phyloP scores from a whole-genome alignment of 768 basidiomycete species.

The Rhizopogon vulgaris region DNA sequence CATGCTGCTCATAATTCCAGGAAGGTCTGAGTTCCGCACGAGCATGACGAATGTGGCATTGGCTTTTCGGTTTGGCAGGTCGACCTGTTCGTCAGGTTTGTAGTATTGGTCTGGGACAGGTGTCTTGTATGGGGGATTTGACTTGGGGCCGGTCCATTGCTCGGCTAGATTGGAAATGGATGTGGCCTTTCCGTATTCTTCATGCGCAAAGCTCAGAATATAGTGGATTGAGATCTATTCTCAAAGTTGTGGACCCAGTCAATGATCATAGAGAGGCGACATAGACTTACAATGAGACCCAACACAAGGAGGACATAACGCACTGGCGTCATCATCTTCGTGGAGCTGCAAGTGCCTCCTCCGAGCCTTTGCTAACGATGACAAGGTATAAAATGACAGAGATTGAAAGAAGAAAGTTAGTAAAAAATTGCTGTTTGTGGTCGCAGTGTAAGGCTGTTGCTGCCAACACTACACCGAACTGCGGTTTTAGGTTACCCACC shows the following conservation, averaged over 20 bases:
- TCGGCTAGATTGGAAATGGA: conserved; percentile 28
- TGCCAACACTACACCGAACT: background rate
- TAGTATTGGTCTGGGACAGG: conserved; percentile 59
- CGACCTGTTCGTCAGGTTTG: conserved; percentile 28
- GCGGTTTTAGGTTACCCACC: background rate
- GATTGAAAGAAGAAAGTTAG: background rate
- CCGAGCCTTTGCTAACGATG: background rate
- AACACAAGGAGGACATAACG: conserved; percentile 49
- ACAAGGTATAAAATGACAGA: background rate
- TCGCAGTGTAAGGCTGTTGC: background rate
- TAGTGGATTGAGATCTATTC: conserved; percentile 35
- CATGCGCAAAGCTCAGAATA: conserved; percentile 36
- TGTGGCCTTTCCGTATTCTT: conserved; percentile 36
- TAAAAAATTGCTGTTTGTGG: background rate
- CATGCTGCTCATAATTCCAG: conserved; percentile 58
- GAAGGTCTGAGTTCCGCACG: conserved; percentile 58
- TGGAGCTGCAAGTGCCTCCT: conserved; percentile 1
- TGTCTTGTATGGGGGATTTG: conserved; percentile 46
- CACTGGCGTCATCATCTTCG: conserved; percentile 53
- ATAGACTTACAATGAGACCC: conserved; percentile 37
- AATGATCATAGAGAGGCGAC: background rate
- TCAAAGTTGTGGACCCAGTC: conserved; percentile 6
- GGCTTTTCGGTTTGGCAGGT: conserved; percentile 51
- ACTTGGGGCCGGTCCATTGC: conserved; percentile 13
- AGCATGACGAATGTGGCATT: conserved; percentile 84